Percentiles rank a stretch among this genome's conserved stretches.
These are phyloP conservation scores for Penicillium odoratum DNA, from an alignment of 495 filamentous ascomycete species.

Conservation along the genomic window DNA sequence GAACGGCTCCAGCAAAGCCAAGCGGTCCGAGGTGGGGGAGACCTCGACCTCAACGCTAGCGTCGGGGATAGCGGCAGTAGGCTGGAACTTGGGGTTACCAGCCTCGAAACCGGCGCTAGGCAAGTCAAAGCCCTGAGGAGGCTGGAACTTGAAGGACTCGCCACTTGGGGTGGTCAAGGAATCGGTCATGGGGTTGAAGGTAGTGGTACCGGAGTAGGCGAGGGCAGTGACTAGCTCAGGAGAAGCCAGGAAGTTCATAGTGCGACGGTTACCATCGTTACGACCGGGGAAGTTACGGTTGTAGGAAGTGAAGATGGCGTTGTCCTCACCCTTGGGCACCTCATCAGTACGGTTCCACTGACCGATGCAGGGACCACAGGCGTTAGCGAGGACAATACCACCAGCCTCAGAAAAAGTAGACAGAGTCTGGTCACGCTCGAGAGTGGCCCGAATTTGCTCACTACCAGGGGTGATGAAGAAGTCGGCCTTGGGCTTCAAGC, in stretches of 20 bases:
- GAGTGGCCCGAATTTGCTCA: constrained; percentile 93
- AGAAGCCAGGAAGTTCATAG: constrained; percentile 98
- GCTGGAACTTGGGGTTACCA: constrained; percentile 75
- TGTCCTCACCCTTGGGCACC: constrained; percentile 76
- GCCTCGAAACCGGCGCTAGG: constrained; percentile 75
- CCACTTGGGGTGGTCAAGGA: constrained; percentile 78
- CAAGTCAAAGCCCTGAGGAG: constrained; percentile 76
- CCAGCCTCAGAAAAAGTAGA: constrained; percentile 85
- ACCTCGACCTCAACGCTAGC: constrained; percentile 59
- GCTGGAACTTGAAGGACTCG: constrained; percentile 78
- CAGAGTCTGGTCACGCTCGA: constrained; percentile 82
- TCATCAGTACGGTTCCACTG: constrained; percentile 94
- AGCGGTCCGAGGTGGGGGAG: constrained; percentile 79
- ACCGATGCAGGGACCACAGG: constrained; percentile 93
- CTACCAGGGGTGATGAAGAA: constrained; percentile 97
- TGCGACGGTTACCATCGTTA: constrained; percentile 92
- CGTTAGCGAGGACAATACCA: constrained; percentile 88
- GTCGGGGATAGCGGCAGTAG: constrained; percentile 68
- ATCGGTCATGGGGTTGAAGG: constrained; percentile 96
- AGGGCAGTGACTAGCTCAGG: constrained; percentile 97
- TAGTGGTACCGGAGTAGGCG: constrained; percentile 86
- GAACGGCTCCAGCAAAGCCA: constrained; percentile 91
- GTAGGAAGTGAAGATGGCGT: constrained; percentile 95
- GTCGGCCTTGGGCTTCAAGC: constrained; percentile 80
- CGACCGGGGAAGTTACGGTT: constrained; percentile 98